These are phyloP conservation scores for Penicillium desertorum DNA, from an alignment of 495 filamentous ascomycete species.

Conservation along the genomic window DNA sequence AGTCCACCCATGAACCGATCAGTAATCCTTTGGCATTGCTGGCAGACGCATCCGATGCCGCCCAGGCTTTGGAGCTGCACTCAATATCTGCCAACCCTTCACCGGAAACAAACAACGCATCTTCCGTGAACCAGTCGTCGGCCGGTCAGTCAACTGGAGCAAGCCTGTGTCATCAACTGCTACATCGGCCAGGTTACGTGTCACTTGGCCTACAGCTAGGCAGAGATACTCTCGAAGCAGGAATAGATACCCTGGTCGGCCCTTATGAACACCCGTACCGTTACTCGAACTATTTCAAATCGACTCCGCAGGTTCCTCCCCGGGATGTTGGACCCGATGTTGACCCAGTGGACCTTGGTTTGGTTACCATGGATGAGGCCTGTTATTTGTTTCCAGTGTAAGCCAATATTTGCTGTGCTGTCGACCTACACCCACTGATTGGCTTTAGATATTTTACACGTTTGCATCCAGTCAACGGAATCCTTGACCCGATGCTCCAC, in stretches of 20 bases:
- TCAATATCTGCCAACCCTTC: not conserved
- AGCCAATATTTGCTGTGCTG: constrained; percentile 12
- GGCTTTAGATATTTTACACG: constrained; percentile 57
- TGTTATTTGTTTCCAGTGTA: constrained; percentile 57
- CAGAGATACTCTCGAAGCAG: constrained; percentile 17
- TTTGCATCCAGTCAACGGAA: constrained; percentile 64
- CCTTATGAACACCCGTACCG: not conserved
- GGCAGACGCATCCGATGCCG: constrained; percentile 26
- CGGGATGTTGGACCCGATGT: constrained; percentile 56
- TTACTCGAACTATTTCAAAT: constrained; percentile 26
- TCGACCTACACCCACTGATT: not conserved
- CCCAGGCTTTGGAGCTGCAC: constrained; percentile 16
- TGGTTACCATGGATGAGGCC: constrained; percentile 57
- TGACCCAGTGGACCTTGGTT: constrained; percentile 62
- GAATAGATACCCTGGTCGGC: constrained; percentile 18
- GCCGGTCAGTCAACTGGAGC: not conserved
- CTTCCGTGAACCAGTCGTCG: not conserved
- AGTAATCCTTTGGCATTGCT: constrained; percentile 30
- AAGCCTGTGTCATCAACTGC: constrained; percentile 11
- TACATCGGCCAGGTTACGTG: constrained; percentile 21
- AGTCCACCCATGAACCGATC: constrained; percentile 18
- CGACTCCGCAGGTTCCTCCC: not conserved
- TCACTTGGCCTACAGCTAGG: constrained; percentile 26
- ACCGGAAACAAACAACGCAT: not conserved
- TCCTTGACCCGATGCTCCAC: constrained; percentile 60